Base-by-base conservation (phyloP, 2,329 filamentous ascomycete species). In the Penicillium corylophilum region DNA sequence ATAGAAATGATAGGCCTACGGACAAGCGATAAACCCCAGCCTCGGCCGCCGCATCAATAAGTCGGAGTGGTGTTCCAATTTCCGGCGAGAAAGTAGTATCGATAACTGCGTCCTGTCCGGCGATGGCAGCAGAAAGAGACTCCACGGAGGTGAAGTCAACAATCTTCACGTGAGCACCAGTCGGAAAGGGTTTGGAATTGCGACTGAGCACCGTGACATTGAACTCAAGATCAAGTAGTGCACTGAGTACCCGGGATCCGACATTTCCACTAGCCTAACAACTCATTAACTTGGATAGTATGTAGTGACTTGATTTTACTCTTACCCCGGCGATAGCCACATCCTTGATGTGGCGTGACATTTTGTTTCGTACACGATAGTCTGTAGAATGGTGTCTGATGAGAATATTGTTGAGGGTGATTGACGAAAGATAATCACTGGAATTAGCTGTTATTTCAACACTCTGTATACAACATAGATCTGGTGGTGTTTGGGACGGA, bases 201-300 rank as follows among this genome's bases (percentile, higher is more conserved):
- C 57, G 57, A 42, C 39, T 56, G 4, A 60, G 47, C 22, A 60
- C 48, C 1, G 55, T 60, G 5, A 58, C 55, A 28, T 56, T 49
- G 50, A 60, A 60, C 15, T 51, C 33, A 6, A 44, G 50, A 15
- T 22, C 23, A 39, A 60, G 53, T n/a, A 60, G 33, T 33, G 55
- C 57, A 18, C 35, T n/a, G 29, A 51, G 48, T 20, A 42, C 29
- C 15, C 12, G 48, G 36, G 48, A 13, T 23, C 48, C 48, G 7
- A 51, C 43, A 33, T 40, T 51, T n/a, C 48, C 48, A 43, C 26
- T 46, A 8, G 48, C 48, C 48, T 51, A 31, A 6, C 22, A 26
- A 15, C 18, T 38, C 16, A 38, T 51, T 29, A 51, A 29, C n/a
- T 9, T 46, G 5, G 31, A 15, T 15, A 38, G 6, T 35, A 15